These are phyloP conservation scores for Podospora pseudopauciseta DNA, from an alignment of 495 filamentous ascomycete genomes.

Conservation along the genomic window DNA sequence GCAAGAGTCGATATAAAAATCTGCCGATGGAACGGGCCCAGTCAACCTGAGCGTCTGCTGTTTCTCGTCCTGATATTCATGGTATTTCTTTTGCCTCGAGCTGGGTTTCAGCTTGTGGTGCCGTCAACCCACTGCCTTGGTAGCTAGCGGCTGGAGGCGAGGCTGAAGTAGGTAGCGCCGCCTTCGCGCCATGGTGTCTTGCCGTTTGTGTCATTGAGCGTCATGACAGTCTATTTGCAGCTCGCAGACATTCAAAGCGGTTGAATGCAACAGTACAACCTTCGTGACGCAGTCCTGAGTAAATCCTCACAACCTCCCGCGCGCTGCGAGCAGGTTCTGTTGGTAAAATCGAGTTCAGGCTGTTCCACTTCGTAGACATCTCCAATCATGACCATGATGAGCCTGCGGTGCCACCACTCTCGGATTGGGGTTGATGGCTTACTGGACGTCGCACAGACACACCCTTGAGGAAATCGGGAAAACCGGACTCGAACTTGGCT, in stretches of 20 bases:
- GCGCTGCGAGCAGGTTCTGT: neutral
- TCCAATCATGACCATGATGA: neutral
- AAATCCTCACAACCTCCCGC: neutral
- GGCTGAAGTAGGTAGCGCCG: neutral
- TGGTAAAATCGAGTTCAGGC: neutral
- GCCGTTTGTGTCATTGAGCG: neutral
- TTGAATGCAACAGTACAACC: neutral
- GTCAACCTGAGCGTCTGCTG: neutral
- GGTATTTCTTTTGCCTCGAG: neutral
- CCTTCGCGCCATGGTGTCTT: neutral
- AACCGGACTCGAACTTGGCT: neutral
- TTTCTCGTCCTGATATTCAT: neutral
- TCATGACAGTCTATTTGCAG: neutral
- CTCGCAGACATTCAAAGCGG: neutral
- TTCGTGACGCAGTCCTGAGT: neutral
- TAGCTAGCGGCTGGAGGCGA: constrained; percentile 3
- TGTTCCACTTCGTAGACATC: neutral
- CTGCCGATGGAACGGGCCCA: neutral
- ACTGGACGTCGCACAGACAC: neutral
- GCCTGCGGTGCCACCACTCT: neutral
- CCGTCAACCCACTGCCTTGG: neutral
- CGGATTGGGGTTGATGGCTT: neutral
- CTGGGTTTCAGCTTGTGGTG: neutral
- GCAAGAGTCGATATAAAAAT: neutral
- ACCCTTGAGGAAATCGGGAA: neutral